Percentiles rank a stretch among this genome's conserved stretches.
phyloP scores from a whole-genome alignment of 768 basidiomycete species.

The Polyporus arcularius region DNA sequence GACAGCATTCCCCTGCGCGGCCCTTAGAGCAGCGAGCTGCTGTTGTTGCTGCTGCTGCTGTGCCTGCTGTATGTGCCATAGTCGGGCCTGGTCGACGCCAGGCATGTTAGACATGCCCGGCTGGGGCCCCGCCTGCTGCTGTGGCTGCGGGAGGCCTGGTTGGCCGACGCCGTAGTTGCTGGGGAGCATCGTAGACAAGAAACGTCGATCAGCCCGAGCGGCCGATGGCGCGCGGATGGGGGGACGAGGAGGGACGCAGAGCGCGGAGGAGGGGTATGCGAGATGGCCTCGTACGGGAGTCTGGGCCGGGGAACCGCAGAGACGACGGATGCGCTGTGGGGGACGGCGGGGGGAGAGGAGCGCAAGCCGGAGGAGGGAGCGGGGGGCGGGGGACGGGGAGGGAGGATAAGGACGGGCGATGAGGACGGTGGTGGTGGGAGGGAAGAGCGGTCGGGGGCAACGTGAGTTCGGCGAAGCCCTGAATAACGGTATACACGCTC shows the following conservation, averaged over 20 bases:
- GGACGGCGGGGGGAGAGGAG: slow-evolving; percentile 25
- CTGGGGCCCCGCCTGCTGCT: slow-evolving; percentile 36
- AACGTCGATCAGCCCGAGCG: slow-evolving; percentile 57
- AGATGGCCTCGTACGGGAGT: slow-evolving; percentile 20
- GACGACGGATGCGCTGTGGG: slow-evolving; percentile 2
- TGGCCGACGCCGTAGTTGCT: slow-evolving; percentile 51
- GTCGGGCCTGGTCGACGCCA: slow-evolving; percentile 48
- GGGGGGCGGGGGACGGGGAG: slow-evolving; percentile 19
- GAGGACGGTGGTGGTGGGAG: slow-evolving; percentile 29
- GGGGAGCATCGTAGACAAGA: slow-evolving; percentile 48
- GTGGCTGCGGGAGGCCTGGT: slow-evolving; percentile 43
- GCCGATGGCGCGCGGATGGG: slow-evolving; percentile 24
- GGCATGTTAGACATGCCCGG: slow-evolving; percentile 43
- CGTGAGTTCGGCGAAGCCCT: slow-evolving; percentile 26
- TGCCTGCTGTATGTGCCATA: slow-evolving; percentile 62
- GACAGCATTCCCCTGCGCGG: slow-evolving; percentile 3
- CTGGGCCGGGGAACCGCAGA: slow-evolving; percentile 14
- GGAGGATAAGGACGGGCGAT: slow-evolving; percentile 24
- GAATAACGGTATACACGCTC: slow-evolving; percentile 26
- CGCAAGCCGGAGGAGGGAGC: slow-evolving; percentile 19
- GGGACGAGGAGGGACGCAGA: slow-evolving; percentile 4
- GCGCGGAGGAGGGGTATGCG: neutral
- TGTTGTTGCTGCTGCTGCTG: slow-evolving; percentile 20
- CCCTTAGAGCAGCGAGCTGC: slow-evolving; percentile 3
- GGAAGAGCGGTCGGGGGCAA: slow-evolving; percentile 26